Conservation (phyloP, 495 filamentous ascomycete genomes). For the Xylaria nigripes region DNA sequence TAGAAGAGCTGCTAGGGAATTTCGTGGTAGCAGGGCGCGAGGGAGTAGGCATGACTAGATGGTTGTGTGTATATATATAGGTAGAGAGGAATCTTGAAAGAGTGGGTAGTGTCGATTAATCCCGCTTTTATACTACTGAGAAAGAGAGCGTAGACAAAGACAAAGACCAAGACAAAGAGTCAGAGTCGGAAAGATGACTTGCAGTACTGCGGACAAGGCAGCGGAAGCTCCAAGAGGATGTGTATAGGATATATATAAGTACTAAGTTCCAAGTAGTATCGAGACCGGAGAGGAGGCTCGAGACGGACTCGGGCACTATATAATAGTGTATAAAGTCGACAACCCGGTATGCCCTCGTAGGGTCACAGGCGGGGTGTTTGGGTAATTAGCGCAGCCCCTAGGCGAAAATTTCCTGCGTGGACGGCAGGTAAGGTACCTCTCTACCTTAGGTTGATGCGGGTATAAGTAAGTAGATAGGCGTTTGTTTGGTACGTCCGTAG, state of each 20-base stretch:
- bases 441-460: neutral
- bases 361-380: neutral
- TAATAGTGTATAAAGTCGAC: neutral
- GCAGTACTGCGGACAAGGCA: too few relatives aligned
- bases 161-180: too few relatives aligned
- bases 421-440: neutral
- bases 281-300: neutral
- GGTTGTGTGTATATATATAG: neutral
- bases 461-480: too few relatives aligned
- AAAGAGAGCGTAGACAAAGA: too few relatives aligned
- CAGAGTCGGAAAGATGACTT: too few relatives aligned
- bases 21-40: conserved; percentile 28
- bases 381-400: neutral
- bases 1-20: conserved; percentile 32
- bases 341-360: neutral
- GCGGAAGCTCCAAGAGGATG: neutral
- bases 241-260: neutral
- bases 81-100: neutral
- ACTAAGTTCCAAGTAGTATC: neutral
- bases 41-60: conserved; percentile 14
- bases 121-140: too few relatives aligned
- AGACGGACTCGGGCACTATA: neutral
- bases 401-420: neutral
- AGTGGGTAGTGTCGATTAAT: neutral
- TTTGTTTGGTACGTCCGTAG: too few relatives aligned